These are phyloP conservation scores for Coniochaeta prunicola DNA, from an alignment of 2,329 filamentous ascomycete species.

Conservation along the genomic window DNA sequence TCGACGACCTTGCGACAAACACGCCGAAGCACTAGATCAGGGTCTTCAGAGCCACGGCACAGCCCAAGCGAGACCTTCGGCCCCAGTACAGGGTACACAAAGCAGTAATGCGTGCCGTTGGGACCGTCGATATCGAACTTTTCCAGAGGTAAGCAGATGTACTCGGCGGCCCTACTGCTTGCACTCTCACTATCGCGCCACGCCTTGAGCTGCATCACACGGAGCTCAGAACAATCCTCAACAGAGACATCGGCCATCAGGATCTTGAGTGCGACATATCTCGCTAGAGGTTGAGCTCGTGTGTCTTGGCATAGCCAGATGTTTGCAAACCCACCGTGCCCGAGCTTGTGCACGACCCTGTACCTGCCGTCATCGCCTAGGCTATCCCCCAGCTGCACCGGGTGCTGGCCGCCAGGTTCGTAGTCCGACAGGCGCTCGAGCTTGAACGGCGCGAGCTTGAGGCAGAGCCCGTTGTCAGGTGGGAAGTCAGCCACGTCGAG, in stretches of 20 bases:
- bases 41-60: not conserved
- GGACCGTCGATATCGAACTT: not conserved
- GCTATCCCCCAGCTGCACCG: slow-evolving; percentile 14
- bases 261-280: slow-evolving; percentile 8
- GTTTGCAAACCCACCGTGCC: slow-evolving; percentile 13
- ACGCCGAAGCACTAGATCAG: not conserved
- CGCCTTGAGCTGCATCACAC: slow-evolving; percentile 3
- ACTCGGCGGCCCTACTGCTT: not conserved
- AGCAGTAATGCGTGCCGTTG: not conserved
- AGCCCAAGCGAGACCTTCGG: slow-evolving; percentile 5
- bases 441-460: not conserved
- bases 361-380: slow-evolving; percentile 9
- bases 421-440: slow-evolving; percentile 8
- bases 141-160: slow-evolving; percentile 6
- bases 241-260: not conserved
- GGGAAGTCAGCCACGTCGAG: not conserved
- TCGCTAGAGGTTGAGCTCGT: not conserved
- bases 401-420: slow-evolving; percentile 13
- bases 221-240: slow-evolving; percentile 1
- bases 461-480: not conserved
- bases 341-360: slow-evolving; percentile 15
- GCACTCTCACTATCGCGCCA: not conserved
- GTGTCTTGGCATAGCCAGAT: slow-evolving; percentile 17
- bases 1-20: slow-evolving; percentile 5
- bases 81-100: slow-evolving; percentile 3